Base-by-base conservation (phyloP, 2,329 filamentous ascomycete genomes). In the Aspergillus novofumigatus region DNA sequence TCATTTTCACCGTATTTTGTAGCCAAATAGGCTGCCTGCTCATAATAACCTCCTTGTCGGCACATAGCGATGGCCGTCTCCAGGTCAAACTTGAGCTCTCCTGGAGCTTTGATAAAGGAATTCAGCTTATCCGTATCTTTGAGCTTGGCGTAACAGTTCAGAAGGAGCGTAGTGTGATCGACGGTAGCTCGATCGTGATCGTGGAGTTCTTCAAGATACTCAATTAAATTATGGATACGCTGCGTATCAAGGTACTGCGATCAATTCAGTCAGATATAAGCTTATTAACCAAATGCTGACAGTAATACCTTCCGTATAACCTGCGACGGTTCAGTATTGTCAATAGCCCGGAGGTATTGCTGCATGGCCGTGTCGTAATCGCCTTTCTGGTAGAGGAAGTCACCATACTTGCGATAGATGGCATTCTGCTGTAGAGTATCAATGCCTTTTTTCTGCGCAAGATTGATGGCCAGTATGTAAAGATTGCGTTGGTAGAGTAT, bases 331-430 rank as follows among this genome's bases (percentile, higher is more conserved):
- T 97, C 93, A 0, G 93, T 97, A 58, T 91, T 94, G 69, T 97
- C 92, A 58, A 99, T 97, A 0, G 95, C 93, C 65, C 91, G 89
- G 60, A 99, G 86, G 70, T 99, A 99, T 72, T 97, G 94, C 67
- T 95, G 89, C 95, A 99, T 99, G n/a, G 95, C 92, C 6, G 90
- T 94, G 69, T 99, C 94, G 69, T 93, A 99, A 69, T 97, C 92
- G 4, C 90, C 91, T 68, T 96, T 96, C 63, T 95, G 91, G 68
- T 99, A 97, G 3, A 97, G 76, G 67, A 93, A 90, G 71, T 99
- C 94, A 11, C 93, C 94, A 72, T 96, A 97, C 70, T 88, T 92
- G 57, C 93, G 87, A 69, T 93, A 95, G 57, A 99, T 99, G 57
- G 90, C 80, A 67, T 95, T 97, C 66, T 96, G 91, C 72, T 97